phyloP scores from a whole-genome alignment of 306 rosid species.

The Vachellia collinsii region DNA sequence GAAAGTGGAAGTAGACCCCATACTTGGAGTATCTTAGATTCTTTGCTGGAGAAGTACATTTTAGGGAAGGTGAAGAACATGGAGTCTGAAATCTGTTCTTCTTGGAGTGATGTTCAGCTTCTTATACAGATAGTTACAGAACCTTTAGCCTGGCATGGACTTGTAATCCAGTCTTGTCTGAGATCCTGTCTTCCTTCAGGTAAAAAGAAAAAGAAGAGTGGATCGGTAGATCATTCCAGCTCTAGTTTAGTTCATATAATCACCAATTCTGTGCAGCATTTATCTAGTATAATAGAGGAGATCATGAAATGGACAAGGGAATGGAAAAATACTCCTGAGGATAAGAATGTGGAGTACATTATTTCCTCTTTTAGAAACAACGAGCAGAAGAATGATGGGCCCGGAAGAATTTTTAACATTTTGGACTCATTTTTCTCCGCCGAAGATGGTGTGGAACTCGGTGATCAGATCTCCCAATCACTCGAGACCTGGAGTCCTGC shows the following conservation, averaged over 20 bases:
- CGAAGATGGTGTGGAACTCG: constrained; percentile 50
- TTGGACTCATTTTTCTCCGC: constrained; percentile 58
- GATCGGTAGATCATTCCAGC: constrained; percentile 53
- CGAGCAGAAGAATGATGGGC: constrained; percentile 63
- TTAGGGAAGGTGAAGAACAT: constrained; percentile 51
- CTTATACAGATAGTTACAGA: constrained; percentile 77
- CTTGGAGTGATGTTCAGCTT: constrained; percentile 57
- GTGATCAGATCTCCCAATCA: constrained; percentile 64
- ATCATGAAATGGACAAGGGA: constrained; percentile 65
- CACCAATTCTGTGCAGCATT: constrained; percentile 59
- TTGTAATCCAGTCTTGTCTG: constrained; percentile 75
- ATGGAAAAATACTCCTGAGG: constrained; percentile 62
- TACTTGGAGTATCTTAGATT: constrained; percentile 69
- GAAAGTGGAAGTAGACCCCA: constrained; percentile 47
- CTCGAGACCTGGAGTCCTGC: constrained; percentile 75
- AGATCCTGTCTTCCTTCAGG: constrained; percentile 80
- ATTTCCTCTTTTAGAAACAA: constrained; percentile 50
- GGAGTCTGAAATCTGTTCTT: constrained; percentile 54
- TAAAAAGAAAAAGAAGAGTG: constrained; percentile 90
- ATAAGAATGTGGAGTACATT: constrained; percentile 58
- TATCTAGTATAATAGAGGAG: constrained; percentile 57
- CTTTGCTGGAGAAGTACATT: constrained; percentile 69
- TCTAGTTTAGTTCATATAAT: constrained; percentile 49
- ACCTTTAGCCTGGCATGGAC: constrained; percentile 95
- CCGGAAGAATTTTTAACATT: constrained; percentile 64